Percentiles rank a stretch among this genome's conserved stretches.
Evolutionary conservation across 2,329 filamentous ascomycete genomes (phyloP).

Genomic region (Endocalyx cinctus): DNA sequence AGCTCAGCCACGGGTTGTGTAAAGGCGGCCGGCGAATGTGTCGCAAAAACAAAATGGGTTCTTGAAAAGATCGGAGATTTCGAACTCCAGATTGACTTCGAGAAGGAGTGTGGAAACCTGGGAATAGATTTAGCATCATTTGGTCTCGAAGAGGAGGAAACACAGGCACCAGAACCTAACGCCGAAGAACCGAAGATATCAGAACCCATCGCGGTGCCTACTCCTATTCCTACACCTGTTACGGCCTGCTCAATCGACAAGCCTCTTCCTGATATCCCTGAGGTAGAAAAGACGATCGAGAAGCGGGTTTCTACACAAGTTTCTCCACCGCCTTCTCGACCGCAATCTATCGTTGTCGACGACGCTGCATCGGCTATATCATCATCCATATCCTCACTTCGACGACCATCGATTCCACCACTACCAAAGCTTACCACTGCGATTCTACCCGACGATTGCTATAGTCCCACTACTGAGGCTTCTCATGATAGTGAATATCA

Average conservation of each 20-base stretch:
- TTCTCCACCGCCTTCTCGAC: slow-evolving; percentile 36
- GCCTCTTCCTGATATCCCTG: slow-evolving; percentile 62
- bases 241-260: slow-evolving; percentile 65
- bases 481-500: slow-evolving; percentile 48
- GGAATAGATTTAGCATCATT: slow-evolving; percentile 53
- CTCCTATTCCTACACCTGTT: slow-evolving; percentile 28
- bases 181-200: slow-evolving; percentile 33
- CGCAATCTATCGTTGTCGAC: slow-evolving; percentile 36
- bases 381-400: slow-evolving; percentile 45
- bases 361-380: slow-evolving; percentile 37
- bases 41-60: slow-evolving; percentile 77
- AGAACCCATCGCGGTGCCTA: slow-evolving; percentile 18
- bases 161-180: slow-evolving; percentile 32
- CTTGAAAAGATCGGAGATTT: slow-evolving; percentile 90
- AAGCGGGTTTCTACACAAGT: slow-evolving; percentile 16
- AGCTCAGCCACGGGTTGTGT: slow-evolving; percentile 83
- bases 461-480: slow-evolving; percentile 41
- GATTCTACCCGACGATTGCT: slow-evolving; percentile 42
- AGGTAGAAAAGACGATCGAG: slow-evolving; percentile 23
- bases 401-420: slow-evolving; percentile 47
- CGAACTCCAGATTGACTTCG: slow-evolving; percentile 82
- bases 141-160: slow-evolving; percentile 29
- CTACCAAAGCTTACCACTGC: slow-evolving; percentile 55
- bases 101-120: slow-evolving; percentile 56
- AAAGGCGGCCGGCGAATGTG: slow-evolving; percentile 84